A percentile compares a stretch with the other conserved stretches of the same genome.
Conservation (phyloP, 2,329 filamentous ascomycete genomes). For the Thermothelomyces thermophilus region DNA sequence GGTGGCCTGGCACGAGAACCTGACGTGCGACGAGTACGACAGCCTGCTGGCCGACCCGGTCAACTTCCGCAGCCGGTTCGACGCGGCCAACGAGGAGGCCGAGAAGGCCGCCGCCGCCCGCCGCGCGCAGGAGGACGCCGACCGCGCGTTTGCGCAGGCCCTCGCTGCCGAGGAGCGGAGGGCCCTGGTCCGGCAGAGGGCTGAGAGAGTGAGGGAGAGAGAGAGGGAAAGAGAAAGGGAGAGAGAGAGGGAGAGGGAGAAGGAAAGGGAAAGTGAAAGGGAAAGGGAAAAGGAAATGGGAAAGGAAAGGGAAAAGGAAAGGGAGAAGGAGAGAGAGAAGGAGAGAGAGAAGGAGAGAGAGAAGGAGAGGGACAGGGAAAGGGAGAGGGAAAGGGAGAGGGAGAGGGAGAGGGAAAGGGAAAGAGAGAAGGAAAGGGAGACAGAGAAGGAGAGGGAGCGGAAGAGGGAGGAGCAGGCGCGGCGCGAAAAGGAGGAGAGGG, state of each 20-base stretch:
- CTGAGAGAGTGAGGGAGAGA: slow-evolving; percentile 19
- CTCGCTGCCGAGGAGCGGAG: slow-evolving; percentile 28
- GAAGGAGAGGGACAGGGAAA: too few species aligned
- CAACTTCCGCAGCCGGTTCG: slow-evolving; percentile 34
- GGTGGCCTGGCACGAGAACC: slow-evolving; percentile 36
- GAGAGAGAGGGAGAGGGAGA: slow-evolving; percentile 13
- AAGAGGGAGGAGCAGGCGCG: too few species aligned
- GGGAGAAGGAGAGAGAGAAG: slow-evolving; percentile 21
- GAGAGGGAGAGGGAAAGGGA: slow-evolving; percentile 32
- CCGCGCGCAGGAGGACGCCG: slow-evolving; percentile 42
- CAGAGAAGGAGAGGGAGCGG: slow-evolving; percentile 28
- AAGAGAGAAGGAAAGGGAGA: slow-evolving; percentile 30
- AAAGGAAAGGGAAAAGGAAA: slow-evolving; percentile 17
- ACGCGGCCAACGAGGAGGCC: slow-evolving; percentile 37
- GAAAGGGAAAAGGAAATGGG: too few species aligned
- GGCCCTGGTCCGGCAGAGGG: slow-evolving; percentile 8
- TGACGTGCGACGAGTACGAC: slow-evolving; percentile 40
- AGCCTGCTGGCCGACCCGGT: slow-evolving; percentile 32
- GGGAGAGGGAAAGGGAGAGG: neutral
- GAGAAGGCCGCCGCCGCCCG: slow-evolving; percentile 33
- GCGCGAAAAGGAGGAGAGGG: too few species aligned
- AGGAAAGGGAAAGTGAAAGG: slow-evolving; percentile 8
- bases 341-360: neutral
- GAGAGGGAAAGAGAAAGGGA: slow-evolving; percentile 19
- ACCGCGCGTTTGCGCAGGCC: slow-evolving; percentile 31